Percentiles rank a stretch among this genome's conserved stretches.
These are phyloP conservation scores for Porogramme epimiltina DNA, from an alignment of 1,284 basidiomycete genomes.

Conservation along the genomic window DNA sequence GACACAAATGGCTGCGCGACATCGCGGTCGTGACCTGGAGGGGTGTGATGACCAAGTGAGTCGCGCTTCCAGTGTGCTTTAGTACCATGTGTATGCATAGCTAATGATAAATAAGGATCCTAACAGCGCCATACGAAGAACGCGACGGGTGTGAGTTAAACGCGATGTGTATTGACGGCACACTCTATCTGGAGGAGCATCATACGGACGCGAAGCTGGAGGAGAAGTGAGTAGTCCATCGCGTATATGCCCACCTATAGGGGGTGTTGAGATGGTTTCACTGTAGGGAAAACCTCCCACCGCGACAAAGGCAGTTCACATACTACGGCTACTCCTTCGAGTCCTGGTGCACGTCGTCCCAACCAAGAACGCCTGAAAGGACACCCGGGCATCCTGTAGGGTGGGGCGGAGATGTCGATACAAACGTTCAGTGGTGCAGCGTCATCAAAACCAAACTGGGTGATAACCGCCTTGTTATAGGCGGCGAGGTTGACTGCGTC, in stretches of 20 bases:
- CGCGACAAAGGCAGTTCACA: conserved; percentile 57
- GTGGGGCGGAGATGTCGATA: conserved; percentile 90
- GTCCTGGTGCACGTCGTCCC: conserved; percentile 74
- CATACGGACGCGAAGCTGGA: conserved; percentile 53
- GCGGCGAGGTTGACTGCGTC: conserved; percentile 96
- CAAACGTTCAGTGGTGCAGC: conserved; percentile 95
- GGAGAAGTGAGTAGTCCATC: conserved; percentile 55
- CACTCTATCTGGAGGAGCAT: conserved; percentile 86
- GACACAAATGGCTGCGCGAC: conserved; percentile 35
- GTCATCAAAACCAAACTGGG: conserved; percentile 91
- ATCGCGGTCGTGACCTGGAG: conserved; percentile 81
- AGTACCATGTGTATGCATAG: too few relatives aligned
- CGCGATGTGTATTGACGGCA: conserved; percentile 76
- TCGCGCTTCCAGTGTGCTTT: conserved; percentile 11
- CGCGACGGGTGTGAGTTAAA: conserved; percentile 85
- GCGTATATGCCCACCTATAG: conserved; percentile 9
- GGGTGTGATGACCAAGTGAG: conserved; percentile 91
- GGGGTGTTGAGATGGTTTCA: conserved; percentile 10
- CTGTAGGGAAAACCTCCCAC: conserved; percentile 60
- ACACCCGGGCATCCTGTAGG: conserved; percentile 42
- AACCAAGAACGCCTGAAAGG: conserved; percentile 28
- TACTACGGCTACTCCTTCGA: conserved; percentile 89
- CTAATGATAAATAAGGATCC: conserved; percentile 45
- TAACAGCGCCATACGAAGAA: conserved; percentile 82
- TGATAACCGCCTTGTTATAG: conserved; percentile 79